Conservation (phyloP, 495 filamentous ascomycete genomes). For the Poronia punctata region DNA sequence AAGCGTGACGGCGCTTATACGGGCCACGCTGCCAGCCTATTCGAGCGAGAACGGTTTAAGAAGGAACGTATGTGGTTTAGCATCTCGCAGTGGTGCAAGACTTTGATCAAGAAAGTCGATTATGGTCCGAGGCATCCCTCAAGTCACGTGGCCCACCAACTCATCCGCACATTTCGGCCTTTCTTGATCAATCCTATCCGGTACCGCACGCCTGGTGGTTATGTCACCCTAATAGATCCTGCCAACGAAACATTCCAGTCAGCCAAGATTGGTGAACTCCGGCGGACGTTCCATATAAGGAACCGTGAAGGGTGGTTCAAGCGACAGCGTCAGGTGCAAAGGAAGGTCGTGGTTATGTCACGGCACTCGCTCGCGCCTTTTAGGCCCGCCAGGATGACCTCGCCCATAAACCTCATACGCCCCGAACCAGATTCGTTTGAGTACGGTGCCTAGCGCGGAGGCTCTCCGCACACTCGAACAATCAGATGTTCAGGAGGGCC, state of each 20-base stretch:
- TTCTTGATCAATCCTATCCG: conserved; percentile 35
- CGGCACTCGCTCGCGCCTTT: conserved; percentile 10
- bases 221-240: conserved; percentile 17
- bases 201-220: conserved; percentile 27
- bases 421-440: neutral
- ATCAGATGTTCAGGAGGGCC: no score
- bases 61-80: conserved; percentile 21
- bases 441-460: neutral
- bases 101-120: conserved; percentile 13
- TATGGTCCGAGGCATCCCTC: conserved; percentile 3
- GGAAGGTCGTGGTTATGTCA: neutral
- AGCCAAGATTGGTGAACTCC: neutral
- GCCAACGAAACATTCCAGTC: neutral
- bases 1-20: conserved; percentile 5
- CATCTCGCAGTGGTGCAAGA: conserved; percentile 17
- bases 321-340: neutral
- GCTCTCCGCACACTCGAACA: no score
- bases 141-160: conserved; percentile 30
- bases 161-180: conserved; percentile 43
- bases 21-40: conserved; percentile 3
- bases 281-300: conserved; percentile 10
- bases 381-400: neutral
- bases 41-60: conserved; percentile 14
- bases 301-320: conserved; percentile 1
- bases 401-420: conserved; percentile 9